phyloP scores from a whole-genome alignment of 1,284 basidiomycete genomes.

The Prillingera fragicola region DNA sequence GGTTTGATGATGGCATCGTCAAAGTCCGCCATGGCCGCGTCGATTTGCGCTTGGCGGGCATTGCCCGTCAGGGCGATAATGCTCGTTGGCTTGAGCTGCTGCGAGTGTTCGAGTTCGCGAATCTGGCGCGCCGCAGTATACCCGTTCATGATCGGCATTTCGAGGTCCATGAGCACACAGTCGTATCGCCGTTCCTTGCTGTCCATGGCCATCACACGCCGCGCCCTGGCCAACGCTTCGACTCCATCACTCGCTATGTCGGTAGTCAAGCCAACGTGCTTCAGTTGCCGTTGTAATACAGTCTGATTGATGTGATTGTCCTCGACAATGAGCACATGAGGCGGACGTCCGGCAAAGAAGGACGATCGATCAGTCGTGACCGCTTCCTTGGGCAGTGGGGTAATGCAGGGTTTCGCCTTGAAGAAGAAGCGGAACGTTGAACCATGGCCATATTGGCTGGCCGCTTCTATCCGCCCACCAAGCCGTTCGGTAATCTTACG shows the following conservation, averaged over 20 bases:
- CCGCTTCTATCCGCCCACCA: constrained; percentile 20
- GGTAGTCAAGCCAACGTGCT: constrained; percentile 10
- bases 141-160: constrained; percentile 35
- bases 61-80: constrained; percentile 13
- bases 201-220: no score
- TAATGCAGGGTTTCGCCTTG: constrained; percentile 2
- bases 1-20: constrained; percentile 19
- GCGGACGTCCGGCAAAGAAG: constrained; percentile 22
- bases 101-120: constrained; percentile 5
- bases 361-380: no score
- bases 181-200: constrained; percentile 31
- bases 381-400: neutral
- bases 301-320: constrained; percentile 44
- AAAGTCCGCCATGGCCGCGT: constrained; percentile 9
- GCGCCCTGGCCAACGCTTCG: neutral
- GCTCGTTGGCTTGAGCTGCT: neutral
- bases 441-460: constrained; percentile 11
- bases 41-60: constrained; percentile 10
- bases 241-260: constrained; percentile 18
- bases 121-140: constrained; percentile 5
- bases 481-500: constrained; percentile 15
- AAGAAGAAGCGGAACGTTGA: constrained; percentile 46
- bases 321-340: constrained; percentile 31
- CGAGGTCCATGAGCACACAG: constrained; percentile 43
- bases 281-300: constrained; percentile 17